Base-by-base conservation (phyloP, 2,329 filamentous ascomycete genomes). In the Neonectria neomacrospora region DNA sequence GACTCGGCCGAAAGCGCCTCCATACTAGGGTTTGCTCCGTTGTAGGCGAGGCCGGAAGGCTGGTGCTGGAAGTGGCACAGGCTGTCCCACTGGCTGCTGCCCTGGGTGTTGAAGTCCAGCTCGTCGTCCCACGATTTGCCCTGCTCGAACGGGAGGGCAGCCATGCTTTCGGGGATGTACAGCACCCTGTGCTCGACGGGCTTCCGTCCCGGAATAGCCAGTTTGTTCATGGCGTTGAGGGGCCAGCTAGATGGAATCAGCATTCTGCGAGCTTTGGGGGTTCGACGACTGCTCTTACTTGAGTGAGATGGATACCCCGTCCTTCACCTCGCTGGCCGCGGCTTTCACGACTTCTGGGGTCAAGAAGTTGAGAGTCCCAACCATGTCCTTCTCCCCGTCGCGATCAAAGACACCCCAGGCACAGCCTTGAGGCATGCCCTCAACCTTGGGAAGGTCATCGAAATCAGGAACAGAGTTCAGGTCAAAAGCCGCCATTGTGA, bases 51-150 rank as follows among this genome's bases (percentile, higher is more conserved):
- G 1, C 78, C 79, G 2, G 79, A 78, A 0, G 77, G 69, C 55
- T 81, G 76, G 56, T 84, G 80, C n/a, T 79, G 76, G 67, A 82
- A 81, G 69, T 85, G 82, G 26, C 78, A 77, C 3, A 85, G 76
- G 53, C 81, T 82, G 67, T 88, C 86, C 85, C 84, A 88, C 72
- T 88, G 85, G 48, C 79, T 83, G 64, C 80, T 81, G 57, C 75
- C 74, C 70, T 88, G 85, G 0, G 85, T 87, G 73, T 88, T 87
- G 76, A 88, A 81, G 11, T 78, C 75, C 12, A 86, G 70, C 66
- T 85, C 80, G 57, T 86, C 83, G 59, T 85, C 82, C 75, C 80
- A 82, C 0, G 69, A 66, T 16, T 71, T 72, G 41, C 59, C 59
- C 14, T 52, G 20, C 28, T 62, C 59, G 23, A 58, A 44, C 0